phyloP scores from a whole-genome alignment of 2,329 filamentous ascomycete species.

The Alternaria metachromatica region DNA sequence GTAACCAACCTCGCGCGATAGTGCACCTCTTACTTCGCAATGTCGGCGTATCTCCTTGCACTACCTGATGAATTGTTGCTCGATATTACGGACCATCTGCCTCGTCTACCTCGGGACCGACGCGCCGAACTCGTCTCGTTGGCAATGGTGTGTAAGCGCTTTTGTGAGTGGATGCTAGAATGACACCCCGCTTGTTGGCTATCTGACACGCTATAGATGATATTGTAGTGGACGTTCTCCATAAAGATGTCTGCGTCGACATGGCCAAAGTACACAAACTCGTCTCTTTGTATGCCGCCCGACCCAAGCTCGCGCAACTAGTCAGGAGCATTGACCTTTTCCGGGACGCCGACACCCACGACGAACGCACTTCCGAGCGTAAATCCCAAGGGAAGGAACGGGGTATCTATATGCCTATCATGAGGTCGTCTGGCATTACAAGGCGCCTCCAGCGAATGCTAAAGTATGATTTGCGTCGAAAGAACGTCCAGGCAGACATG shows the following conservation, averaged over 20 bases:
- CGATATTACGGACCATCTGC: not conserved
- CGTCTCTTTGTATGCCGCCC: not conserved
- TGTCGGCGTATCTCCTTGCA: not conserved
- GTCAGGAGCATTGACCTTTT: not conserved
- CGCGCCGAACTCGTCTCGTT: not conserved
- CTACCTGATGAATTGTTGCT: not conserved
- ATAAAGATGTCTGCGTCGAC: not conserved
- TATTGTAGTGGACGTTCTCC: not conserved
- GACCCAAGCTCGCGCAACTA: not conserved
- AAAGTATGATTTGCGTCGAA: not conserved
- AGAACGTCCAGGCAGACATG: not conserved
- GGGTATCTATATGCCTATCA: not conserved
- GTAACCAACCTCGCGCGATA: not conserved
- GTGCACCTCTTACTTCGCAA: not conserved
- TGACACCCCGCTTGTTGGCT: not conserved
- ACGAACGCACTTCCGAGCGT: not conserved
- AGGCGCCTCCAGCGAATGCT: not conserved
- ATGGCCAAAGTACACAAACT: not conserved
- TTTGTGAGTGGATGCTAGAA: not conserved
- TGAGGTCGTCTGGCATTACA: not conserved
- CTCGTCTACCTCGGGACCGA: not conserved
- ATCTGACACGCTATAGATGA: not conserved
- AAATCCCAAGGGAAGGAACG: not conserved
- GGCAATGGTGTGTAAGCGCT: not conserved
- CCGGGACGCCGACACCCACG: not conserved